Conservation (phyloP, 495 filamentous ascomycete genomes). For the Neurospora sp. region DNA sequence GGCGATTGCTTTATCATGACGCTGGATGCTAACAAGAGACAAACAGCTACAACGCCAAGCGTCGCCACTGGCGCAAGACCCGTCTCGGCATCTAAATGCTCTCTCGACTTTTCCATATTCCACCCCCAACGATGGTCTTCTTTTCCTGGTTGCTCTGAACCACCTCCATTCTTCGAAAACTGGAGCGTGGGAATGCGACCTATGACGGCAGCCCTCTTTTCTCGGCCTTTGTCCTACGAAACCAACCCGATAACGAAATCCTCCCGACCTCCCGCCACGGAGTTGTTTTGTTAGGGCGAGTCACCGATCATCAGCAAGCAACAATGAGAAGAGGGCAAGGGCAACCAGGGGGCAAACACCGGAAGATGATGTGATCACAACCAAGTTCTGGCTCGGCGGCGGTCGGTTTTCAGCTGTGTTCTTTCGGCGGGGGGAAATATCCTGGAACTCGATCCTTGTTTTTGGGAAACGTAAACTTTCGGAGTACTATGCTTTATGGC, state of each 20-base stretch:
- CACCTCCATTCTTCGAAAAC: not conserved
- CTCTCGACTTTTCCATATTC: conserved; percentile 16
- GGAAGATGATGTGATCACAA: not conserved
- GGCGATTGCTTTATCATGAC: not conserved
- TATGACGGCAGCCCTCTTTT: not conserved
- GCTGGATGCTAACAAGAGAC: not conserved
- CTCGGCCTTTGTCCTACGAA: not conserved
- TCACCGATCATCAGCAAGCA: not conserved
- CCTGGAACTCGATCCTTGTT: not conserved
- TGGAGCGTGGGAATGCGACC: not conserved
- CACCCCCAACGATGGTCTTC: conserved; percentile 16
- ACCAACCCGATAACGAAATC: not conserved
- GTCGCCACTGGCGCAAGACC: conserved; percentile 99
- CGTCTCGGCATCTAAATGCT: conserved; percentile 85
- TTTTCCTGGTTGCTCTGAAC: conserved; percentile 7
- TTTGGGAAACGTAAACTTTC: not conserved
- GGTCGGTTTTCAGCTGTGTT: not conserved
- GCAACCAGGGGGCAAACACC: not conserved
- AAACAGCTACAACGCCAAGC: conserved; percentile 96
- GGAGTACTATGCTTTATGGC: not conserved
- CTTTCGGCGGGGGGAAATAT: not conserved
- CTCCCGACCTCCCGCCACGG: not conserved
- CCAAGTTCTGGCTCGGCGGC: not conserved
- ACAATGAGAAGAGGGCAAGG: not conserved
- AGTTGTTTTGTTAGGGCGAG: not conserved